Evolutionary conservation across 129 eudicot species (phyloP), one percentile per base, ranked within the genome.

Genomic region (Dittrichia graveolens): DNA sequence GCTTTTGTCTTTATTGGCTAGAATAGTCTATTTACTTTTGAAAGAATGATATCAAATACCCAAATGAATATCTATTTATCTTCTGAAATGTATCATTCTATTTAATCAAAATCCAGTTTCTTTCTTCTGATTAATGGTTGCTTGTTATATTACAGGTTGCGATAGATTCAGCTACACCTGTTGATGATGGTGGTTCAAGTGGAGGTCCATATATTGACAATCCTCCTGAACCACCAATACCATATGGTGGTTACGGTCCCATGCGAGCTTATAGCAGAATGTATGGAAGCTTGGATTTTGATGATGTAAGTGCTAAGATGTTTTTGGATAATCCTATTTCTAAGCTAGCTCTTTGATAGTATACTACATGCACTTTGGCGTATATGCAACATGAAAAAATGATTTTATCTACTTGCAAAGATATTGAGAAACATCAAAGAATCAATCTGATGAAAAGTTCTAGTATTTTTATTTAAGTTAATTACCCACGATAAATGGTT

Each of bases 141-240:
- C 14, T 31, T 77, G 53, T 18, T 76, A 41, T 24, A 15, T 80
- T 86, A 49, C 83, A 95, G 99, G 97, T 95, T 79, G 99, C 99
- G 7, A 95, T 95, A 78, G 99, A 90, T 81, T 89, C 99, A 48
- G 99, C 99, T 72, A 91, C 99, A 35, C 99, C 99, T 46, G 77
- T 95, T 85, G 99, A 90, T 80, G 99, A 95, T 75, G 82, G 77
- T 64, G 99, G 97, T 67, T 79, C 89, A 7, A 83, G 99, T 69
- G 85, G 85, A 72, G 87, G 75, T 61, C 64, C 72, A 64, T 66
- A 67, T 85, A 86, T 83, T 94, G 88, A 88, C 66, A 70, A 71
- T 63, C 88, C 88, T 69, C 89, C 90, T 52, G 94, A 88, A 56
- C 59, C 71, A 66, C 49, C 75, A 40, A 7, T 5, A 0, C 82